phyloP scores from a whole-genome alignment of 2,329 filamentous ascomycete species.

The Cordyceps sp. region DNA sequence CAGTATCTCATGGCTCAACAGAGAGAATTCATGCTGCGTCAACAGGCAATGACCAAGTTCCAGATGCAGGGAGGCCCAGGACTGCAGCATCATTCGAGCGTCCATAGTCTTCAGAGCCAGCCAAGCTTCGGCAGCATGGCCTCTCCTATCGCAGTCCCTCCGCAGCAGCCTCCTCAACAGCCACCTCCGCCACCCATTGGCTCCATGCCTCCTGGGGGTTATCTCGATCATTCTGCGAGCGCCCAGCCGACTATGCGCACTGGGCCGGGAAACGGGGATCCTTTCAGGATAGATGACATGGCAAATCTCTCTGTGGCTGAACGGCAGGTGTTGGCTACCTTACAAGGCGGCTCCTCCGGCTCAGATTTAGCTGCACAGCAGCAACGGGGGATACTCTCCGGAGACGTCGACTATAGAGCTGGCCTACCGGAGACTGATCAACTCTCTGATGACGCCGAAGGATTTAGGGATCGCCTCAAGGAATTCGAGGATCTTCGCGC shows the following conservation, averaged over 20 bases:
- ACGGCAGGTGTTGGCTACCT: slow-evolving; percentile 32
- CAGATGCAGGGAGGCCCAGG: slow-evolving; percentile 31
- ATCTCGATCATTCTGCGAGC: slow-evolving; percentile 46
- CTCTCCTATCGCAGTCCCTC: slow-evolving; percentile 52
- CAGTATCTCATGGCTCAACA: slow-evolving; percentile 94
- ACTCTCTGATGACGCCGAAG: slow-evolving; percentile 36
- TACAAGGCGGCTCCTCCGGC: slow-evolving; percentile 7
- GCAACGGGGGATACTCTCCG: slow-evolving; percentile 17
- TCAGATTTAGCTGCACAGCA: slow-evolving; percentile 1
- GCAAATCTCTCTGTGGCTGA: slow-evolving; percentile 42
- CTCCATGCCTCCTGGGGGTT: slow-evolving; percentile 45
- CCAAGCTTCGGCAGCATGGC: slow-evolving; percentile 91
- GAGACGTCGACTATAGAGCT: slow-evolving; percentile 20
- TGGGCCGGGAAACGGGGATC: slow-evolving; percentile 23
- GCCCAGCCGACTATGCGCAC: slow-evolving; percentile 9
- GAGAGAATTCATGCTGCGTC: slow-evolving; percentile 79
- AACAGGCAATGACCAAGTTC: slow-evolving; percentile 63
- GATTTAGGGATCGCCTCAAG: slow-evolving; percentile 55
- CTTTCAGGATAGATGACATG: slow-evolving; percentile 58
- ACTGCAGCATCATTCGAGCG: slow-evolving; percentile 86
- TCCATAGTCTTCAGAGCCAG: slow-evolving; percentile 90
- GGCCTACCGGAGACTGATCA: slow-evolving; percentile 33
- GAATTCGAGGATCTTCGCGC: slow-evolving; percentile 69
- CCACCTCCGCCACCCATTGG: slow-evolving; percentile 14
- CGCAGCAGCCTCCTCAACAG: slow-evolving; percentile 12